A percentile compares a stretch with the other conserved stretches of the same genome.
These are phyloP conservation scores for Komagataella ulmi DNA, from an alignment of 805 yeast species.

Conservation along the genomic window DNA sequence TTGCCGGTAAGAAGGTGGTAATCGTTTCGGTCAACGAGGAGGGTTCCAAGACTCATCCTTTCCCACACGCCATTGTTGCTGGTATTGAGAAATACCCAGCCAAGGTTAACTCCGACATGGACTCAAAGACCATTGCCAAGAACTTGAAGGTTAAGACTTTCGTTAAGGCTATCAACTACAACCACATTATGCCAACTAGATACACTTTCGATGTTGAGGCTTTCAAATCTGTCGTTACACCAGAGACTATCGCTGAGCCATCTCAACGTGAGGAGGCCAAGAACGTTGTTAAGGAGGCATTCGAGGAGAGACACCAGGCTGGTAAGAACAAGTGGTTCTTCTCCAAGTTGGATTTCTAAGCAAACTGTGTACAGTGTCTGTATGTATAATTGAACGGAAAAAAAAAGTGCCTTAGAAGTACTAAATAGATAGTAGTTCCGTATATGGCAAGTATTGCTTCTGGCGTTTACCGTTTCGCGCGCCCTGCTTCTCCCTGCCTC, in stretches of 20 bases:
- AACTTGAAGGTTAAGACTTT: constrained; percentile 98
- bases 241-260: constrained; percentile 95
- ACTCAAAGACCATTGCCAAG: constrained; percentile 93
- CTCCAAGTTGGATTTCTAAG: constrained; percentile 53
- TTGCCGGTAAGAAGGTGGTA: constrained; percentile 99
- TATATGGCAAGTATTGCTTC: not conserved
- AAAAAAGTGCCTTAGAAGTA: not conserved
- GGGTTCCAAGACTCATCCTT: constrained; percentile 97
- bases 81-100: constrained; percentile 98
- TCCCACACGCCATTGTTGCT: constrained; percentile 98
- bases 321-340: constrained; percentile 99
- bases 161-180: constrained; percentile 98
- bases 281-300: constrained; percentile 97
- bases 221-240: constrained; percentile 81
- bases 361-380: constrained; percentile 3
- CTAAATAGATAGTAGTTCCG: not conserved
- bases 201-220: constrained; percentile 95
- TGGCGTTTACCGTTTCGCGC: not conserved
- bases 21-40: constrained; percentile 97
- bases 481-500: not conserved
- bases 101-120: constrained; percentile 90
- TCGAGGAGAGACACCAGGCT: constrained; percentile 98
- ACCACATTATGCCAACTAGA: constrained; percentile 99
- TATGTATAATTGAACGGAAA: constrained; percentile 1
- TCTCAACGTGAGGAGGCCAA: constrained; percentile 98